Evolutionary conservation across 192 early-diverging fungal genomes (phyloP).

Genomic region (Chytriomyces confervae): DNA sequence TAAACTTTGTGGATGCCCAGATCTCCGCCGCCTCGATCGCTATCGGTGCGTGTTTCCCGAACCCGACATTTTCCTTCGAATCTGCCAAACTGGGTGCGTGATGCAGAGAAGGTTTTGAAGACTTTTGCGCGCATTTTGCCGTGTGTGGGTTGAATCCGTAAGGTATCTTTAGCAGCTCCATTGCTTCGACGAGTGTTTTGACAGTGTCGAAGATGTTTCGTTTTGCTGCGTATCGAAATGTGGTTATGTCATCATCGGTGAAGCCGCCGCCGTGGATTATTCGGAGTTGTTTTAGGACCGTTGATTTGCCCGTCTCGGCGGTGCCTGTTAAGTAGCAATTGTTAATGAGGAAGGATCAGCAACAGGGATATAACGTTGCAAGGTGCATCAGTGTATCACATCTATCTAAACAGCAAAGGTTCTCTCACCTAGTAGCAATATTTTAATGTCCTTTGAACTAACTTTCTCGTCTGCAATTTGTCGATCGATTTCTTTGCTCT

Average conservation of each 20-base stretch:
- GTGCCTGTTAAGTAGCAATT: constrained; percentile 62
- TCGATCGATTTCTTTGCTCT: constrained; percentile 90
- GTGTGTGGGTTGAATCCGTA: constrained; percentile 14
- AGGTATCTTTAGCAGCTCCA: constrained; percentile 62
- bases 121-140: background rate
- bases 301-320: constrained; percentile 96
- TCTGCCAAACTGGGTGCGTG: background rate
- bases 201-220: constrained; percentile 94
- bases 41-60: background rate
- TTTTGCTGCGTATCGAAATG: constrained; percentile 92
- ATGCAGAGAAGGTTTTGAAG: background rate
- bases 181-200: constrained; percentile 95
- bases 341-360: background rate
- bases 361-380: background rate
- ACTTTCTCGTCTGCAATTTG: constrained; percentile 73
- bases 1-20: background rate
- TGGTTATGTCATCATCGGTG: constrained; percentile 82
- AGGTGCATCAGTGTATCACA: background rate
- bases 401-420: background rate
- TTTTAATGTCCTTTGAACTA: constrained; percentile 68
- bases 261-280: constrained; percentile 96
- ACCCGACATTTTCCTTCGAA: constrained; percentile 5
- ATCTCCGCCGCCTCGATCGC: background rate
- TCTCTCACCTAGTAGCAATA: constrained; percentile 68
- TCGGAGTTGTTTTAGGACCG: constrained; percentile 98